Conservation (phyloP, 1,284 basidiomycete genomes). For the Sphagnurus paluster region DNA sequence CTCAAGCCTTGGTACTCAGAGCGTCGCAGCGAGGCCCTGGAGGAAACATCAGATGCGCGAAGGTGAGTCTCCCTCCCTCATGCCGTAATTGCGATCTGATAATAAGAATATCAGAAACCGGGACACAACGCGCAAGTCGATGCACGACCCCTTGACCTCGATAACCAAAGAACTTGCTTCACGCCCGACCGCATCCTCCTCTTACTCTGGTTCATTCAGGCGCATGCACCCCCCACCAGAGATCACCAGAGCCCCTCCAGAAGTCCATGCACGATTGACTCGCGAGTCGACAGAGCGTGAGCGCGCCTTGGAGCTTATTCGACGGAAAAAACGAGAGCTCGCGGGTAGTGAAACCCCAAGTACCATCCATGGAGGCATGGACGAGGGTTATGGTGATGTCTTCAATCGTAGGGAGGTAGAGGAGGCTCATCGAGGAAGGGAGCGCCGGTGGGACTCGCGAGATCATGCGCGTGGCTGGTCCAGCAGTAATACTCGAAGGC, state of each 20-base stretch:
- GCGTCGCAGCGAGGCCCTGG: slow-evolving; percentile 23
- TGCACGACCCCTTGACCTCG: slow-evolving; percentile 69
- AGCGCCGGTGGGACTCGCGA: slow-evolving; percentile 28
- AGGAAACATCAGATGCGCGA: slow-evolving; percentile 36
- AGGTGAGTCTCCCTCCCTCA: slow-evolving; percentile 21
- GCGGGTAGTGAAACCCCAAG: slow-evolving; percentile 68
- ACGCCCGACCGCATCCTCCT: slow-evolving; percentile 27
- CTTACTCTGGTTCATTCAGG: slow-evolving; percentile 27
- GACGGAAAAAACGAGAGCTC: slow-evolving; percentile 59
- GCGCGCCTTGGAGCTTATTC: slow-evolving; percentile 68
- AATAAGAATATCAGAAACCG: slow-evolving; percentile 43
- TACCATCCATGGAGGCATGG: slow-evolving; percentile 55
- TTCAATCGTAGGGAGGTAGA: slow-evolving; percentile 72
- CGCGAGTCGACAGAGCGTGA: slow-evolving; percentile 74
- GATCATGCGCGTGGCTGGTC: slow-evolving; percentile 18
- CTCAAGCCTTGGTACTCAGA: slow-evolving; percentile 77
- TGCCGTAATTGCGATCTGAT: not conserved
- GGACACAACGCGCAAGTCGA: slow-evolving; percentile 61
- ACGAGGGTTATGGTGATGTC: slow-evolving; percentile 63
- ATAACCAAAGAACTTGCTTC: slow-evolving; percentile 65
- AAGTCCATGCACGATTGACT: slow-evolving; percentile 56
- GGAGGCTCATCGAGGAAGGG: slow-evolving; percentile 57
- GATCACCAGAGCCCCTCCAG: slow-evolving; percentile 31
- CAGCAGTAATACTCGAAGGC: slow-evolving; percentile 8
- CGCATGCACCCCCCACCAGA: slow-evolving; percentile 22